phyloP scores from a whole-genome alignment of 139 green algal species.

The Chlorella ohadii region DNA sequence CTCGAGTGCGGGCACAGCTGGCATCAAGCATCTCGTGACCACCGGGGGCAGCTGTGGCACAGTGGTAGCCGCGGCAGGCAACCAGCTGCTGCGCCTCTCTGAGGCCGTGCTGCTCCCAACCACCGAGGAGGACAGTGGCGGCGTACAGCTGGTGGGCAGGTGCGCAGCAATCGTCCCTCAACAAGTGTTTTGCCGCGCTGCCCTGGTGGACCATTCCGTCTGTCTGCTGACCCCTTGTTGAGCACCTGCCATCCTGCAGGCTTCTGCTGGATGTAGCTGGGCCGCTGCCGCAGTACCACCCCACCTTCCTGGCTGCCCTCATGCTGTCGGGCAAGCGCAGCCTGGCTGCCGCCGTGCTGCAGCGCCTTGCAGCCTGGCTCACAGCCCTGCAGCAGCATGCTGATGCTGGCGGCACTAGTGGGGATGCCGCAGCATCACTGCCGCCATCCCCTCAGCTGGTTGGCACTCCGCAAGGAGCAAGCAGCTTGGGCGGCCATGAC shows the following conservation, averaged over 20 bases:
- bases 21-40: background rate
- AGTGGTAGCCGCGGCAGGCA: constrained; percentile 21
- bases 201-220: too few relatives aligned
- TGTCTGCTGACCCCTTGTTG: too few relatives aligned
- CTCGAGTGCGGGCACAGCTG: background rate
- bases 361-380: constrained; percentile 19
- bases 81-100: constrained; percentile 29
- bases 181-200: too few relatives aligned
- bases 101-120: background rate
- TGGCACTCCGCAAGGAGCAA: background rate
- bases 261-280: constrained; percentile 25
- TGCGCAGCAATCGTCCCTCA: too few relatives aligned
- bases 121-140: background rate
- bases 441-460: constrained; percentile 1
- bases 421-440: background rate
- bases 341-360: background rate
- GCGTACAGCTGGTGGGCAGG: background rate
- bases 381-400: background rate
- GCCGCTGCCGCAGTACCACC: constrained; percentile 48
- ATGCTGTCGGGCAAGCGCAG: constrained; percentile 9
- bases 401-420: background rate
- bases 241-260: constrained; percentile 2
- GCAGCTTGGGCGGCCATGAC: background rate
- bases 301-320: constrained; percentile 30
- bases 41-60: background rate